Evolutionary conservation across 139 green algal species (phyloP).

Genomic region (Picochlorum sp.): DNA sequence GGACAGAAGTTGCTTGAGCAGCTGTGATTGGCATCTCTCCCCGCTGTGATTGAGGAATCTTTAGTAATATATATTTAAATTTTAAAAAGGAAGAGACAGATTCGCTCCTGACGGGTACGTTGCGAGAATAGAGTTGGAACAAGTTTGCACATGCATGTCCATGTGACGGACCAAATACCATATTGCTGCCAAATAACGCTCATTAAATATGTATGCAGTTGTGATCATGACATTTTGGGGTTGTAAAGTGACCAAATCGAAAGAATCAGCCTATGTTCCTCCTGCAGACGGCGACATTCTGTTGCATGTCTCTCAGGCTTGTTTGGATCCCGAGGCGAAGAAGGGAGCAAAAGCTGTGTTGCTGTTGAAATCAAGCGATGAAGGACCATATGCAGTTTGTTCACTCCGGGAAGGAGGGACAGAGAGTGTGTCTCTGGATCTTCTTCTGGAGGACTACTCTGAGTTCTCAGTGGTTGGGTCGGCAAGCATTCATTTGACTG

Average conservation of each 20-base stretch:
- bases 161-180: not conserved
- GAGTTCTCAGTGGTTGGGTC: conserved; percentile 63
- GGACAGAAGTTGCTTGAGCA: conserved; percentile 57
- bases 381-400: conserved; percentile 39
- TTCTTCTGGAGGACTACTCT: conserved; percentile 62
- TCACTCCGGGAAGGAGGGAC: conserved; percentile 42
- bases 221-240: conserved; percentile 55
- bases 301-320: conserved; percentile 65
- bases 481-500: conserved; percentile 60
- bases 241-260: conserved; percentile 49
- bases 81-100: too few relatives aligned
- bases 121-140: too few relatives aligned
- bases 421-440: conserved; percentile 57
- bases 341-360: conserved; percentile 20
- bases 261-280: conserved; percentile 55
- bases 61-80: too few relatives aligned
- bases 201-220: not conserved
- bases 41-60: too few relatives aligned
- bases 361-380: conserved; percentile 25
- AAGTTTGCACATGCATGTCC: too few relatives aligned
- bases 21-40: too few relatives aligned
- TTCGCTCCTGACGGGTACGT: too few relatives aligned
- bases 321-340: conserved; percentile 20
- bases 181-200: not conserved
- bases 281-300: conserved; percentile 41